Evolutionary conservation across 345 rosid genomes (phyloP).

Genomic region (Citrus cavaleriei): DNA sequence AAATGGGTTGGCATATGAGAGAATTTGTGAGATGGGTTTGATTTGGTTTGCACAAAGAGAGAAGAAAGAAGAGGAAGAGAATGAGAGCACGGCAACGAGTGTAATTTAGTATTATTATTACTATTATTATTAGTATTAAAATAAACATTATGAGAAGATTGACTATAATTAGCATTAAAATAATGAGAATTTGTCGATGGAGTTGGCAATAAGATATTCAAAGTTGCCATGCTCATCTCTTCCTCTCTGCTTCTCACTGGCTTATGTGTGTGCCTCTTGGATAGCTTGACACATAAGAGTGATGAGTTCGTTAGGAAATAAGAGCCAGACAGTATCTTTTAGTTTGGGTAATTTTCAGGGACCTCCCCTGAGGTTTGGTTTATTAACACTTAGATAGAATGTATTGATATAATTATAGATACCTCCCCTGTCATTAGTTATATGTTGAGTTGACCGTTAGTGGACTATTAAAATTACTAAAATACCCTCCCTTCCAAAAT

Average conservation of each 20-base stretch:
- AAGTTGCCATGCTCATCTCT: conserved; percentile 34
- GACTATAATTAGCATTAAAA: conserved; percentile 8
- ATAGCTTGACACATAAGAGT: neutral
- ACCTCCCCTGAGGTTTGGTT: accelerated
- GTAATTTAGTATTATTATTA: neutral
- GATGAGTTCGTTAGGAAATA: neutral
- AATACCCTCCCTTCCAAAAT: too few relatives aligned
- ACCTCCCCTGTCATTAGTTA: too few relatives aligned
- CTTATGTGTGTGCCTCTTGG: neutral
- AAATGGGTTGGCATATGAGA: conserved; percentile 27
- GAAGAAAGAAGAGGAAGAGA: conserved; percentile 12
- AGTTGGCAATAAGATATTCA: conserved; percentile 36
- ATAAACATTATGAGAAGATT: neutral
- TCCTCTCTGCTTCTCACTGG: neutral
- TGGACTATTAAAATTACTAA: too few relatives aligned
- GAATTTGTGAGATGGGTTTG: conserved; percentile 19
- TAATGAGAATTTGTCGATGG: conserved; percentile 24
- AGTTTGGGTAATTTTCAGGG: neutral
- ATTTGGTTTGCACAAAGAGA: conserved; percentile 3
- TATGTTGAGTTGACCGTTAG: too few relatives aligned
- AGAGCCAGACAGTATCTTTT: neutral
- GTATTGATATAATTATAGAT: too few relatives aligned
- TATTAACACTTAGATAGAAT: too few relatives aligned
- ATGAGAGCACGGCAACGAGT: conserved; percentile 2
- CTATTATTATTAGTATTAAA: neutral